Base-by-base conservation (phyloP, 805 yeast species). In the Candida broadrunensis region DNA sequence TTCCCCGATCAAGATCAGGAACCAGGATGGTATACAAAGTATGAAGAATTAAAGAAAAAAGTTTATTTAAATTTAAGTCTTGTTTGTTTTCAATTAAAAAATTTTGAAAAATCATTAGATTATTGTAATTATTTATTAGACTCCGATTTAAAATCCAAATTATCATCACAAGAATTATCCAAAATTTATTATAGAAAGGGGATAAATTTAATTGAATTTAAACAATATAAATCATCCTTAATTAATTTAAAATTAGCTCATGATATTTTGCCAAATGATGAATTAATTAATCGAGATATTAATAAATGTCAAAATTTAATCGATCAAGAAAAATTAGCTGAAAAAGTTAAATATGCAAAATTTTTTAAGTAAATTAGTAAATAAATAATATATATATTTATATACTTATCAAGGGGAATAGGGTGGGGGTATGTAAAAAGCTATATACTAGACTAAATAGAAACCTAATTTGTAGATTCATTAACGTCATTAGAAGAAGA, bases 1-100 rank as follows among this genome's bases (percentile, higher is more conserved):
- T 70, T 82, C 13, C 93, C 95, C 0, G 93, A 85, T 51, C 61
- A 63, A 25, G 89, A 82, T 34, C 73, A 73, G 20, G 83, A 82
- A 49, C 74, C 79, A 12, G 77, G 74, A 16, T 67, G 73, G 60
- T 71, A 63, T 48, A 48, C 50, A 4, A 74, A 76, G 47, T 85
- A 81, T 54, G 51, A 64, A 26, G 75, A 70, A 3, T 55, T 77
- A 47, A 77, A 77, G 51, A 75, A 72, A 58, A 73, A 80, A 67
- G 48, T 77, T 6, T 79, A 74, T 48, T 60, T 78, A 46, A 86
- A 86, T 50, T 48, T 85, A n/a, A 72, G 86, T 1, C 59, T 86
- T 39, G 77, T 72, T 0, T 58, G 72, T 29, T 63, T 79, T 31
- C 78, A 81, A 42, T 44, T 77, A 46, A 60, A 72, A 36, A 63